A percentile compares a stretch with the other conserved stretches of the same genome.
phyloP scores from a whole-genome alignment of 2,329 filamentous ascomycete species.

The Scorias spongiosa region DNA sequence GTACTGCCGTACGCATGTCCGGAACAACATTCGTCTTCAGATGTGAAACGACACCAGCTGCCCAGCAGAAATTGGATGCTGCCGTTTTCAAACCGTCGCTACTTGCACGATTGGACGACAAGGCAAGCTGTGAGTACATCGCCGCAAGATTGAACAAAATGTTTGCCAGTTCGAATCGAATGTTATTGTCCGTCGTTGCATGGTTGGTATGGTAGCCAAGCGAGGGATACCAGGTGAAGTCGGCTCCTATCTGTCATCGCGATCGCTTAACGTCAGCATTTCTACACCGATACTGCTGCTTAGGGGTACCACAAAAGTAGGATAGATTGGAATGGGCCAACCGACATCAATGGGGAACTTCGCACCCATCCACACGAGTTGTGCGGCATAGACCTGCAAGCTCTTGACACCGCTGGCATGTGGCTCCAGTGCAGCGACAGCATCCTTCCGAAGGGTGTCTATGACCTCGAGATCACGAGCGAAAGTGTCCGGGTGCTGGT shows the following conservation, averaged over 20 bases:
- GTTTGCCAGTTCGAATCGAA: slow-evolving; percentile 77
- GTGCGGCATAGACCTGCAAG: slow-evolving; percentile 80
- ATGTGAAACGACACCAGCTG: slow-evolving; percentile 70
- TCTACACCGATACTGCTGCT: background rate
- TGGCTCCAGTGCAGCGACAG: slow-evolving; percentile 76
- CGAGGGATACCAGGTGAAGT: slow-evolving; percentile 92
- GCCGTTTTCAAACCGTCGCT: slow-evolving; percentile 75
- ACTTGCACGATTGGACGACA: slow-evolving; percentile 60
- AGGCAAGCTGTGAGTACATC: slow-evolving; percentile 82
- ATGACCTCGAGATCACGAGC: slow-evolving; percentile 74
- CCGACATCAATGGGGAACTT: slow-evolving; percentile 91
- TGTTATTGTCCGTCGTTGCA: slow-evolving; percentile 38
- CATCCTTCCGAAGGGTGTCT: slow-evolving; percentile 67
- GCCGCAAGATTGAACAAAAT: slow-evolving; percentile 85
- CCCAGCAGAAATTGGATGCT: slow-evolving; percentile 76
- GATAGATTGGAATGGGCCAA: slow-evolving; percentile 2
- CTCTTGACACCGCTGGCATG: slow-evolving; percentile 76
- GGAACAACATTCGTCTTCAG: slow-evolving; percentile 64
- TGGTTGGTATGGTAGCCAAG: slow-evolving; percentile 49
- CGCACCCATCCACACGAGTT: slow-evolving; percentile 80
- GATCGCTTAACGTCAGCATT: slow-evolving; percentile 1
- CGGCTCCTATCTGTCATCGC: slow-evolving; percentile 58
- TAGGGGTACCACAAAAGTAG: no score
- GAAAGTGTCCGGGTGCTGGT: slow-evolving; percentile 97
- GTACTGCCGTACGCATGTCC: slow-evolving; percentile 58